These are phyloP conservation scores for Stephania japonica DNA, from an alignment of 164 flowering plant species.

Conservation along the genomic window DNA sequence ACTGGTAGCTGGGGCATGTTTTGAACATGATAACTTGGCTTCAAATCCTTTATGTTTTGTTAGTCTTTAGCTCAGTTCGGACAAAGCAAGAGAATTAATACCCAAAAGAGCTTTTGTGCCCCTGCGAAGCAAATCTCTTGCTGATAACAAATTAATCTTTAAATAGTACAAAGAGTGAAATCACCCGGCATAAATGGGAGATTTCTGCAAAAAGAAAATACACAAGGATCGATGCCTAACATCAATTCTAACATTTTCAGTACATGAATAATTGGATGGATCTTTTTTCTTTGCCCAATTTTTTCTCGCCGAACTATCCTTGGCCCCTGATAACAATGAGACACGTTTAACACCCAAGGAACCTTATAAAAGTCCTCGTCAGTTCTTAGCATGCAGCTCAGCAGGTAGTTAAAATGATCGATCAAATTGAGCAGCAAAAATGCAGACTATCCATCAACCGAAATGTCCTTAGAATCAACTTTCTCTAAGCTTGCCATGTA, in stretches of 20 bases:
- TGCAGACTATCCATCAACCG: constrained; percentile 5
- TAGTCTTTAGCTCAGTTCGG: not conserved
- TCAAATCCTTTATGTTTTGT: not conserved
- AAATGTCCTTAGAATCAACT: constrained; percentile 22
- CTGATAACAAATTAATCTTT: not conserved
- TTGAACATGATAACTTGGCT: not conserved
- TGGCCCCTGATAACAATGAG: not conserved
- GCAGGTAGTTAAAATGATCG: not conserved
- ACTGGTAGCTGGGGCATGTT: not conserved
- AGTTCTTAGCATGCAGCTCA: not conserved
- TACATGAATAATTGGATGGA: not conserved
- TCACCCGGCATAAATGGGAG: not conserved
- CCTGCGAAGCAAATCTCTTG: not conserved
- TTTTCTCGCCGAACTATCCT: not conserved
- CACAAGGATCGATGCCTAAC: not conserved
- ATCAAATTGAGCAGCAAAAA: not conserved
- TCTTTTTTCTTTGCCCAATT: not conserved
- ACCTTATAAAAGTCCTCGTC: not conserved
- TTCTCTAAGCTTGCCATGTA: constrained; percentile 81
- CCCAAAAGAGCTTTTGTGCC: not conserved
- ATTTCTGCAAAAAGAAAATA: no score
- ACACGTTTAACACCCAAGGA: not conserved
- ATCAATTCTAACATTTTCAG: not conserved
- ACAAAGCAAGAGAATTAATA: not conserved
- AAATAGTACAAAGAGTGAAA: not conserved